Base-by-base conservation (phyloP, 73 alveolate species). In the Paramecium tetraurelia region DNA sequence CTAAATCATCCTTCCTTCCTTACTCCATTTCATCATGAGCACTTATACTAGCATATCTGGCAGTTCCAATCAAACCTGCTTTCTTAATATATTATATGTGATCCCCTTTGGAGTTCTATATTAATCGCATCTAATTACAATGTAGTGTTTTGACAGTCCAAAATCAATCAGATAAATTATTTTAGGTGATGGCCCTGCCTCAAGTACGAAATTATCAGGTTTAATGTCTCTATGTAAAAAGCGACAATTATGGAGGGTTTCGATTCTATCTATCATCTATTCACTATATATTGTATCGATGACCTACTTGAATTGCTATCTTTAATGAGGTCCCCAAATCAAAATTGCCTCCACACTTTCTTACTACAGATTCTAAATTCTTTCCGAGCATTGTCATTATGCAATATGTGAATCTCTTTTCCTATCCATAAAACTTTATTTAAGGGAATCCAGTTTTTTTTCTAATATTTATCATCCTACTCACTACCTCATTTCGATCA, bases 1-100 rank as follows among this genome's bases (percentile, higher is more conserved):
- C 98, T 63, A 96, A 75, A 77, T 96, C 98, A 84, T 96, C 98
- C 41, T 97, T 93, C 86, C 98, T 80, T 21, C 96, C 70, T 86
- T 95, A 92, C 58, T 96, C 98, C 59, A 69, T 50, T 40, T 97
- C 98, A 7, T 84, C 58, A 75, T 93, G 96, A 22, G 98, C 92
- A 85, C 87, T 93, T 0, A 92, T 22, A 11, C 96, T 89, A 20
- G 97, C 97, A 95, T 95, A 96, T 33, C 98, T 92, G 18, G 97
- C 97, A 6, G 97, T 96, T 1, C 98, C 98, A 24, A 97, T 96
- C 53, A 96, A 71, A 18, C 96, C 93, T 63, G 94, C 94, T 12
- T 94, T 92, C 18, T 96, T 96, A 59, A 75, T 93, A 44, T 69
- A 92, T 76, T 92, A 90, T 24, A 96, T 96, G 59, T 96, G 98